A percentile compares a stretch with the other conserved stretches of the same genome.
Conservation (phyloP, 208 protist genomes). For the Novymonas esmeraldas region DNA sequence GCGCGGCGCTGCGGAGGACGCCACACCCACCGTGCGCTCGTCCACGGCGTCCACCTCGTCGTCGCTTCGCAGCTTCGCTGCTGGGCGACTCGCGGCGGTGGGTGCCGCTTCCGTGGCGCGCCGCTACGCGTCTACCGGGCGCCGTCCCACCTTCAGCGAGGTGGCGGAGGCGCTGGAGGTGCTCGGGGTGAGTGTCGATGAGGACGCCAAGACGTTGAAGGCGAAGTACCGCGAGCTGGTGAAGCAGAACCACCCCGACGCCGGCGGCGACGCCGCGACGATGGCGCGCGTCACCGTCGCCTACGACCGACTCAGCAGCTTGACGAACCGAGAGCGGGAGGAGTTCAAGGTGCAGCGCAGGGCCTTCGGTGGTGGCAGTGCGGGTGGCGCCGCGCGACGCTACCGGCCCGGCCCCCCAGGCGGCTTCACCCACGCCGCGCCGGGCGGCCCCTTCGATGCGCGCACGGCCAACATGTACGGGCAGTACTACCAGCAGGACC, state of each 20-base stretch:
- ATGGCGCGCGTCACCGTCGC: conserved; percentile 86
- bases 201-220: conserved; percentile 51
- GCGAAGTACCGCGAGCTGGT: conserved; percentile 71
- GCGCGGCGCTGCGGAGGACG: no score
- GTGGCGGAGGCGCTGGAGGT: conserved; percentile 54
- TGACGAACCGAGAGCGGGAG: conserved; percentile 65
- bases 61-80: neutral
- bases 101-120: conserved; percentile 13
- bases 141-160: conserved; percentile 60
- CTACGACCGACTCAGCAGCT: conserved; percentile 58
- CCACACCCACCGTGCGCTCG: no score
- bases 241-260: conserved; percentile 80
- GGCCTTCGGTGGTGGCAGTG: conserved; percentile 36
- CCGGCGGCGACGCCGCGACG: conserved; percentile 63
- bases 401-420: conserved; percentile 22
- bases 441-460: conserved; percentile 18
- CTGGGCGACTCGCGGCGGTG: neutral
- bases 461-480: conserved; percentile 21
- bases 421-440: conserved; percentile 21
- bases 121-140: conserved; percentile 26
- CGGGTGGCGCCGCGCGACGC: conserved; percentile 4
- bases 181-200: conserved; percentile 47
- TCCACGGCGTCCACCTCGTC: conserved; percentile 10
- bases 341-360: conserved; percentile 56
- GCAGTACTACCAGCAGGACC: conserved; percentile 48